Percentiles rank a stretch among this genome's conserved stretches.
These are phyloP conservation scores for Chlorella sp. DNA, from an alignment of 139 green algal species.

Conservation along the genomic window DNA sequence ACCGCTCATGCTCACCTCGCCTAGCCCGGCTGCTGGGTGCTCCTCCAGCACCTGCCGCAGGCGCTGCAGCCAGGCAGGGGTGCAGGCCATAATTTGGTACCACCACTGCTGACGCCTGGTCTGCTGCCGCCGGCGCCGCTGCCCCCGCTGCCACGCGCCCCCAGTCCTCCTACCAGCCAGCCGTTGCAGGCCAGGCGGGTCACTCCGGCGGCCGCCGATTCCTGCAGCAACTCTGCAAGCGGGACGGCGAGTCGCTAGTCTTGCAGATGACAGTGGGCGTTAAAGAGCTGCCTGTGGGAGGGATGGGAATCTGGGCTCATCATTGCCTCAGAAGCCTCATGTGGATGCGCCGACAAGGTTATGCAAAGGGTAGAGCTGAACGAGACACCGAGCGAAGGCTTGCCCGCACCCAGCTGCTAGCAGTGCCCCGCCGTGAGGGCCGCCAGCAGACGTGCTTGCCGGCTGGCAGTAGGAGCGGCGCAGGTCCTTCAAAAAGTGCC, in stretches of 20 bases:
- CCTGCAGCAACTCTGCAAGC: slow-evolving; percentile 7
- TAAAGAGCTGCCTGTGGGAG: slow-evolving; percentile 20
- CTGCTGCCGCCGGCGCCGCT: background rate
- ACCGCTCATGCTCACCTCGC: slow-evolving; percentile 47
- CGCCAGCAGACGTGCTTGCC: too few species aligned
- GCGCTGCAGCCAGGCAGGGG: slow-evolving; percentile 57
- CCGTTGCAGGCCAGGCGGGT: slow-evolving; percentile 44
- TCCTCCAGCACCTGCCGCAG: slow-evolving; percentile 43
- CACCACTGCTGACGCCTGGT: slow-evolving; percentile 23
- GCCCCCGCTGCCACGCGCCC: slow-evolving; percentile 28
- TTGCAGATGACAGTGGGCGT: slow-evolving; percentile 61
- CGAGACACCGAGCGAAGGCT: background rate
- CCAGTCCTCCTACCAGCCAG: slow-evolving; percentile 57
- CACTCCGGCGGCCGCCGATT: slow-evolving; percentile 7
- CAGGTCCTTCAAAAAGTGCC: too few species aligned
- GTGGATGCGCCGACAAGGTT: too few species aligned
- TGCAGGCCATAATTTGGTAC: slow-evolving; percentile 62
- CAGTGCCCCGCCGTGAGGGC: too few species aligned
- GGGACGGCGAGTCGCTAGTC: slow-evolving; percentile 32
- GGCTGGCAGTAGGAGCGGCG: too few species aligned
- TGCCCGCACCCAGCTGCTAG: too few species aligned
- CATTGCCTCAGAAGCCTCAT: too few species aligned
- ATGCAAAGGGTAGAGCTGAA: background rate
- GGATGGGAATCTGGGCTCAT: too few species aligned
- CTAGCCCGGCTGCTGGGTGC: slow-evolving; percentile 47